Evolutionary conservation across 345 rosid genomes (phyloP), one percentile per base, ranked within the genome.

Genomic region (Aquilaria sinensis): DNA sequence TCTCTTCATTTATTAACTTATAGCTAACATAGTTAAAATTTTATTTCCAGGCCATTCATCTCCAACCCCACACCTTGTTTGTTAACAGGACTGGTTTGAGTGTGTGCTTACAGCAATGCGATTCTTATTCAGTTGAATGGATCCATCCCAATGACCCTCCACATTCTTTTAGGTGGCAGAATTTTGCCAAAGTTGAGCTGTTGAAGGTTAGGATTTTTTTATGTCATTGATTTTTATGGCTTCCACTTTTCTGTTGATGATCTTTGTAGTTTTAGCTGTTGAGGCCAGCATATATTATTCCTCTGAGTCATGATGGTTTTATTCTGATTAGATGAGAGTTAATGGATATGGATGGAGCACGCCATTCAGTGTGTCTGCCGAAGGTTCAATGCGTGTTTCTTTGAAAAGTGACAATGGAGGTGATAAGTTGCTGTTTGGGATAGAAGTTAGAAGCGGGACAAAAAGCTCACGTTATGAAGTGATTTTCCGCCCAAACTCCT

Each of bases 391-490:
- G 83, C 89, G 97, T 41, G 72, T 90, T 62, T 75, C 75, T 53
- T 64, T 94, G 72, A 77, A 68, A 77, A 83, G 72, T 51, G 85
- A 82, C 45, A 65, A 67, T 53, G 93, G 92, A 33, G 67, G 62
- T 14, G 81, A 74, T 72, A 78, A 72, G 59, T 70, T 81, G 74
- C 92, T 80, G 58, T 60, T 90, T 23, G 85, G 90, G 76, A 83
- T 88, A 64, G 88, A 84, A 74, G 92, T 94, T 67, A 75, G 99
- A 80, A 85, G 90, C 70, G 99, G 97, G 68, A 77, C 97, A 60
- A 90, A 88, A 73, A 78, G 74, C 73, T 94, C 99, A 31, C 92
- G 84, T 63, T 86, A 80, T 45, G 99, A 94, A 86, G 95, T 94
- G 67, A 75, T 94, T 69, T 82, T 94, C 78, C 90, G 96, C 70